A percentile compares a stretch with the other conserved stretches of the same genome.
Evolutionary conservation across 2,329 filamentous ascomycete species (phyloP).

Genomic region (Cladosporium sp.): DNA sequence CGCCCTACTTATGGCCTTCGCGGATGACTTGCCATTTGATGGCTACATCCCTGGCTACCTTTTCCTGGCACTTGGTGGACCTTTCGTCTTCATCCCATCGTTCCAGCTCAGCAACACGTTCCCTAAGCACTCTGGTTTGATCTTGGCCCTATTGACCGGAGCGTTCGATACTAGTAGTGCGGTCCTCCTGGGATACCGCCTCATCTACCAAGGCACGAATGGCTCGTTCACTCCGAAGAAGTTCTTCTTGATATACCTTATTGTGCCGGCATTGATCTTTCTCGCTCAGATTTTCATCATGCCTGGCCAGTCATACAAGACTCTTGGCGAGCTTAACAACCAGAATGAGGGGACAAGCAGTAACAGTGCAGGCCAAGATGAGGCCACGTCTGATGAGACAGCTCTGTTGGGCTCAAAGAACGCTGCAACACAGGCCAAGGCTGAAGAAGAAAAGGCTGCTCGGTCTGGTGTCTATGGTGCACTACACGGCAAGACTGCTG

Average conservation of each 20-base stretch:
- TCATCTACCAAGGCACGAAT: conserved; percentile 42
- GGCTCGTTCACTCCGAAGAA: conserved; percentile 42
- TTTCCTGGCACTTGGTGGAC: conserved; percentile 47
- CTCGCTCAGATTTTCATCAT: conserved; percentile 44
- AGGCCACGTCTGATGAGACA: conserved; percentile 66
- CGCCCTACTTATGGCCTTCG: conserved; percentile 68
- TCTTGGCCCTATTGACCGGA: conserved; percentile 48
- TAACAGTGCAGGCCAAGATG: conserved; percentile 54
- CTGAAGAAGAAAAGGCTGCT: conserved; percentile 65
- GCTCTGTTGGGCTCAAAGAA: conserved; percentile 64
- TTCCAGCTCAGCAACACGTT: conserved; percentile 51
- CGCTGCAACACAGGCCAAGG: conserved; percentile 58
- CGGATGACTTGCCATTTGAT: conserved; percentile 61
- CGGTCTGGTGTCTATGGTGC: conserved; percentile 81
- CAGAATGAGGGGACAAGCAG: conserved; percentile 55
- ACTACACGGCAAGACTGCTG: conserved; percentile 67
- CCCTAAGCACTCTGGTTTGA: conserved; percentile 46
- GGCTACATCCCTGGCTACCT: conserved; percentile 52
- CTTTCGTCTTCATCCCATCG: conserved; percentile 49
- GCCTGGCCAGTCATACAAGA: conserved; percentile 47
- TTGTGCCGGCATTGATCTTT: conserved; percentile 43
- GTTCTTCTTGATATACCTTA: conserved; percentile 48
- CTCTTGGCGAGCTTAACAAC: conserved; percentile 72
- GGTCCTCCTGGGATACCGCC: conserved; percentile 45
- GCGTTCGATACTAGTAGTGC: conserved; percentile 49